Conservation (phyloP, 495 filamentous ascomycete species). For the Tetracladium marchalianum region DNA sequence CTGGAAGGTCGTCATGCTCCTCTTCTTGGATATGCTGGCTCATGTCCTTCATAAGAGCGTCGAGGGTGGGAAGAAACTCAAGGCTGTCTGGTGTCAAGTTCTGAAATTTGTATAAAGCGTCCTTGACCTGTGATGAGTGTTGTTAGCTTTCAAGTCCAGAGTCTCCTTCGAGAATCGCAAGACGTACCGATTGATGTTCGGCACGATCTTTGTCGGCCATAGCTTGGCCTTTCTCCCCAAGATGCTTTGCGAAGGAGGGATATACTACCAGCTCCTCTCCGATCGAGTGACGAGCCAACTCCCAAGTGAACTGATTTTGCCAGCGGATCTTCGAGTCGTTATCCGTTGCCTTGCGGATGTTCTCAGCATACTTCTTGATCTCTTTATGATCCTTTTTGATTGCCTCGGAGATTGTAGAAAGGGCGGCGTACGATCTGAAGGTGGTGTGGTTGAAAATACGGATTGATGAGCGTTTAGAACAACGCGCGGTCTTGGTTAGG, state of each 20-base stretch:
- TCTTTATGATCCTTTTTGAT: conserved; percentile 41
- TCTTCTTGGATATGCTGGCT: conserved; percentile 52
- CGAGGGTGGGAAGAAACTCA: conserved; percentile 41
- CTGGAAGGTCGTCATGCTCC: conserved; percentile 44
- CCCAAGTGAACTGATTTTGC: conserved; percentile 64
- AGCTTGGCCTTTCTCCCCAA: conserved; percentile 35
- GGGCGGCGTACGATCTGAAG: background rate
- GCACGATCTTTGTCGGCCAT: conserved; percentile 50
- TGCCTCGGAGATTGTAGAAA: conserved; percentile 32
- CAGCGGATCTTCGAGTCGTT: conserved; percentile 25
- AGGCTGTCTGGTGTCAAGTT: conserved; percentile 34
- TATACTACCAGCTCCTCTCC: conserved; percentile 64
- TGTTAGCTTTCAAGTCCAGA: background rate
- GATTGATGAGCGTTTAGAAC: background rate
- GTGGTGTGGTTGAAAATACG: background rate
- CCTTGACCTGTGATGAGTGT: conserved; percentile 47
- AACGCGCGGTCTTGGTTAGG: background rate
- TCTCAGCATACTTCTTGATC: conserved; percentile 1
- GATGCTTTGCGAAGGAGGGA: conserved; percentile 51
- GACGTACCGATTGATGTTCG: conserved; percentile 44
- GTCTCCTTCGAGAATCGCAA: background rate
- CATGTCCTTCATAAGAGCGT: conserved; percentile 41
- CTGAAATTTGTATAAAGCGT: conserved; percentile 51
- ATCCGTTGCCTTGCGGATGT: background rate
- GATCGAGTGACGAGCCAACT: conserved; percentile 55